Base-by-base conservation (phyloP, 805 yeast genomes). In the Hagleromyces aurorensis region DNA sequence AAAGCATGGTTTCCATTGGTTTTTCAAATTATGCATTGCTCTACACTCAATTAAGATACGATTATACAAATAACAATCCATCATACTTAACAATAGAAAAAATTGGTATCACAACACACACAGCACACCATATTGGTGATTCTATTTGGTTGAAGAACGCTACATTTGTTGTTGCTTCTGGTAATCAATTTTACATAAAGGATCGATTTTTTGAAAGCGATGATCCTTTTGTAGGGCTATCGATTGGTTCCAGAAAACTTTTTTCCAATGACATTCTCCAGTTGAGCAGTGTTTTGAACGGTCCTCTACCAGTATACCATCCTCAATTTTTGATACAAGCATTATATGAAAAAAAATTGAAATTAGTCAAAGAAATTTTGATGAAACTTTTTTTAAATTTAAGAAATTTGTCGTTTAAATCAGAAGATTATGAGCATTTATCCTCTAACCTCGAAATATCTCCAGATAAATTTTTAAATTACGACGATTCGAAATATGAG, bases 271-370 rank as follows among this genome's bases (percentile, higher is more conserved):
- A 56, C 47, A 69, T 87, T 3, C 68, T 82, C 36, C 80, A 78
- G 42, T 63, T 87, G 34, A 81, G 79, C 28, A 62, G 83, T 10
- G 77, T 86, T 4, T 58, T 87, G 32, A 87, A 87, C 57, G 96
- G 96, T 18, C 91, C 93, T 0, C 54, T 89, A 10, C 96, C 96
- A 0, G 59, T 85, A 1, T 87, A 83, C 44, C 96, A 89, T 48
- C 97, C 97, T 0, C 95, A 86, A 52, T 69, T 84, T 30, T 55
- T 87, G 27, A 76, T 85, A 25, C 95, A 87, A 52, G 61, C 77
- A 4, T 52, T 87, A 12, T 75, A 79, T 44, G 69, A 73, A 41
- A 78, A 76, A 16, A 75, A 78, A 38, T 40, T 69, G 9, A 57
- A 60, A 7, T 47, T 73, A 2, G 87, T 75, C 2, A 67, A 72